phyloP scores from a whole-genome alignment of 2,329 filamentous ascomycete genomes.

The Chaetothyriales sp. region DNA sequence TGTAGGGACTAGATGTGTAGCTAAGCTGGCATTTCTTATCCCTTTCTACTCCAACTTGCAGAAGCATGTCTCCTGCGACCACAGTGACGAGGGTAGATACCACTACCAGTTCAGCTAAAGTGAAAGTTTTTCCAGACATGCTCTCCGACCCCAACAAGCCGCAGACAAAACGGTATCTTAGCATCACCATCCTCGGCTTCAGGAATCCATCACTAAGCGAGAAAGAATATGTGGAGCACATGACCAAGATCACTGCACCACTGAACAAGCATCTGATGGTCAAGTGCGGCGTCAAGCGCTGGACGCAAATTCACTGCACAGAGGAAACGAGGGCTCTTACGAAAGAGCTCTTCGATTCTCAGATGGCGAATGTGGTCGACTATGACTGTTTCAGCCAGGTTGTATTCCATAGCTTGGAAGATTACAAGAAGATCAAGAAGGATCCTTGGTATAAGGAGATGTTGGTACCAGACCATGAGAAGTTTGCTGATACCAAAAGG shows the following conservation, averaged over 20 bases:
- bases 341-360: slow-evolving; percentile 17
- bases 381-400: slow-evolving; percentile 24
- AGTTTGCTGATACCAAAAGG: slow-evolving; percentile 20
- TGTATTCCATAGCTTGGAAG: slow-evolving; percentile 21
- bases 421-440: slow-evolving; percentile 21
- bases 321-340: slow-evolving; percentile 17
- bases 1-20: too few relatives aligned
- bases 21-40: too few relatives aligned
- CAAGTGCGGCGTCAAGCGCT: slow-evolving; percentile 22
- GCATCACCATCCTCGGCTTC: too few relatives aligned
- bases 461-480: slow-evolving; percentile 23
- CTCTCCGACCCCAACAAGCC: too few relatives aligned
- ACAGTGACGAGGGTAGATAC: too few relatives aligned
- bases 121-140: too few relatives aligned
- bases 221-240: too few relatives aligned
- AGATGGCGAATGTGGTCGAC: slow-evolving; percentile 19
- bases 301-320: slow-evolving; percentile 20
- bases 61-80: too few relatives aligned
- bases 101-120: too few relatives aligned
- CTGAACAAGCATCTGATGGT: slow-evolving; percentile 19
- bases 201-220: too few relatives aligned
- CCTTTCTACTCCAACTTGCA: too few relatives aligned
- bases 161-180: too few relatives aligned
- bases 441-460: slow-evolving; percentile 21
- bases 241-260: slow-evolving; percentile 18